Percentiles rank a stretch among this genome's conserved stretches.
phyloP scores from a whole-genome alignment of 768 basidiomycete genomes.

The Tricholoma flavovirens region DNA sequence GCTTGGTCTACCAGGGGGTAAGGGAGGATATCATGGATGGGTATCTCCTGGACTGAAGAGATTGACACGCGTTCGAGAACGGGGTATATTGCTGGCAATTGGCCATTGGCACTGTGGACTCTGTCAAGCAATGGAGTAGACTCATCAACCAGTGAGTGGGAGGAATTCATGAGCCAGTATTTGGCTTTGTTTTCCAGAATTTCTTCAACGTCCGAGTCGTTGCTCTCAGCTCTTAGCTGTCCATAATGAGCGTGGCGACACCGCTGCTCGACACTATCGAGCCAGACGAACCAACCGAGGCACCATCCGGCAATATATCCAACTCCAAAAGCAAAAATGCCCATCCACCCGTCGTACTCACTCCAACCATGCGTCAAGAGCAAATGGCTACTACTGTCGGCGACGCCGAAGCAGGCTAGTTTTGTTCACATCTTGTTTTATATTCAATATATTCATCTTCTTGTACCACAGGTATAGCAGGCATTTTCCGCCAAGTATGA shows the following conservation, averaged over 20 bases:
- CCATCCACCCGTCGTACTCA: constrained; percentile 48
- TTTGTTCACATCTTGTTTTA: background rate
- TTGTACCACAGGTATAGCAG: constrained; percentile 49
- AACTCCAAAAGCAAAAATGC: constrained; percentile 23
- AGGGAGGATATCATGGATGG: background rate
- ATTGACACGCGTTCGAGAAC: background rate
- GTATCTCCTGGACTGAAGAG: background rate
- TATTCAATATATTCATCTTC: constrained; percentile 2
- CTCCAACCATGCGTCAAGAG: constrained; percentile 41
- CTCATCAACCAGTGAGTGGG: background rate
- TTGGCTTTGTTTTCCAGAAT: background rate
- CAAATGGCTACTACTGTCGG: constrained; percentile 48
- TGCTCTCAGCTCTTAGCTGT: background rate
- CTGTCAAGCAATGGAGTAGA: background rate
- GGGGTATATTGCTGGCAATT: background rate
- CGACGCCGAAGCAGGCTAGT: constrained; percentile 76
- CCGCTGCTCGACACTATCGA: constrained; percentile 82
- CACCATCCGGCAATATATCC: constrained; percentile 29
- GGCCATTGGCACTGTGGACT: background rate
- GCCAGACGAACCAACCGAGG: constrained; percentile 61
- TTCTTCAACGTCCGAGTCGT: background rate
- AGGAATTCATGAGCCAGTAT: background rate
- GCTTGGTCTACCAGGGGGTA: constrained; percentile 1
- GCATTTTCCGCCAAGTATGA: constrained; percentile 70
- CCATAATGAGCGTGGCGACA: constrained; percentile 43